A percentile compares a stretch with the other conserved stretches of the same genome.
phyloP scores from a whole-genome alignment of 257 asterid species.

The Gardenia jasminoides region DNA sequence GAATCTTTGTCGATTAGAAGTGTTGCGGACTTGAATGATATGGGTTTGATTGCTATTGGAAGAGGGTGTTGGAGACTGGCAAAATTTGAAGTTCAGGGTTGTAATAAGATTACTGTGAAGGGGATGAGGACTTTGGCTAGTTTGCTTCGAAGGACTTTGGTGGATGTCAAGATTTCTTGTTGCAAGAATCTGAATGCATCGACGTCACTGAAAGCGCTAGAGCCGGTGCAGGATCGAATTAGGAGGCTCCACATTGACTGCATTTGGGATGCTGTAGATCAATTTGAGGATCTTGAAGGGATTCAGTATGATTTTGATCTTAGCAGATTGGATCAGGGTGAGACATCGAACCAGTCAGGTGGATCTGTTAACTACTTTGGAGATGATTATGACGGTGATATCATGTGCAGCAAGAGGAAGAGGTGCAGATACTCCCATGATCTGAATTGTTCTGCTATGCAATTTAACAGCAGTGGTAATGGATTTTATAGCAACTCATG shows the following conservation, averaged over 20 bases:
- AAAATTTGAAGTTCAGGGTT: slow-evolving; percentile 75
- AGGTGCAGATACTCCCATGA: slow-evolving; percentile 45
- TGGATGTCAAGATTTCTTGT: slow-evolving; percentile 77
- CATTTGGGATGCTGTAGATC: slow-evolving; percentile 54
- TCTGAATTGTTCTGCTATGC: slow-evolving; percentile 37
- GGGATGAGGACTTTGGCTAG: slow-evolving; percentile 79
- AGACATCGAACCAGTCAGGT: slow-evolving; percentile 18
- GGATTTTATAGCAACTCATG: slow-evolving; percentile 47
- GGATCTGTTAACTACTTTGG: slow-evolving; percentile 14
- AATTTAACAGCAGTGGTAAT: slow-evolving; percentile 27
- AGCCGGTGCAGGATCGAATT: slow-evolving; percentile 71
- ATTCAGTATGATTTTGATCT: slow-evolving; percentile 41
- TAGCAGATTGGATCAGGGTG: slow-evolving; percentile 36
- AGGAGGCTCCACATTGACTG: slow-evolving; percentile 82
- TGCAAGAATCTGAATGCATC: slow-evolving; percentile 73
- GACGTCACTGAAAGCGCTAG: slow-evolving; percentile 62
- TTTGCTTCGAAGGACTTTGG: slow-evolving; percentile 55
- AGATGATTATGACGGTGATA: slow-evolving; percentile 24
- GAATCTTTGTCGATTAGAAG: slow-evolving; percentile 61
- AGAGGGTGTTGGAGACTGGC: slow-evolving; percentile 76
- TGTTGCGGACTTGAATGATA: slow-evolving; percentile 71
- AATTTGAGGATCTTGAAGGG: slow-evolving; percentile 37
- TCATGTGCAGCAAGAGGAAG: slow-evolving; percentile 27
- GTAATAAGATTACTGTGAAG: slow-evolving; percentile 58
- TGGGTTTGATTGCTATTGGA: slow-evolving; percentile 91